Evolutionary conservation across 2,329 filamentous ascomycete genomes (phyloP).

Genomic region (Xylariaceae sp.): DNA sequence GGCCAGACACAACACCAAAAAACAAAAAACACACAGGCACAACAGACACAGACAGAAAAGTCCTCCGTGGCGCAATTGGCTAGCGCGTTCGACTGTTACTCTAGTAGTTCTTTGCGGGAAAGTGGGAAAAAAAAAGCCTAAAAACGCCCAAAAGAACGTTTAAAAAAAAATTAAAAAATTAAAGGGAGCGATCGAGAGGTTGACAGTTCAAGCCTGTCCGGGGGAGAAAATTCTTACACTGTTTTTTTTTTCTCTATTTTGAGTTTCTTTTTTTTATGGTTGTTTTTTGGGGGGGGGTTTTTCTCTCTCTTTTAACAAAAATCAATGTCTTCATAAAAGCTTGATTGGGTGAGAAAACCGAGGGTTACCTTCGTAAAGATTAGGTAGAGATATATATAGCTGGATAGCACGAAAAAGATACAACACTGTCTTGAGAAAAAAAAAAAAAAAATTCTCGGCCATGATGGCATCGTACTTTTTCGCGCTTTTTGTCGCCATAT

Average conservation of each 20-base stretch:
- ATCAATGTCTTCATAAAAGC: neutral
- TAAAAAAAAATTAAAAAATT: neutral
- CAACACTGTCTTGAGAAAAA: no score
- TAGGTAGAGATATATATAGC: no score
- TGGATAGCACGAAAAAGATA: no score
- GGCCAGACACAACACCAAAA: no score
- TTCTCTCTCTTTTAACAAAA: neutral
- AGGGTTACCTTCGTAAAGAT: no score
- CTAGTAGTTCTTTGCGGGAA: neutral
- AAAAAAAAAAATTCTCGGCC: no score
- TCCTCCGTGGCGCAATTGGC: slow-evolving; percentile 2
- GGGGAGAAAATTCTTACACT: neutral
- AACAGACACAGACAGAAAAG: neutral
- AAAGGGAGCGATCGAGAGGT: neutral
- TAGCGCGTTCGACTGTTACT: slow-evolving; percentile 1
- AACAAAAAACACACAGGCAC: no score
- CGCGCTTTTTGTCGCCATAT: slow-evolving; percentile 55
- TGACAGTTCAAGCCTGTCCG: slow-evolving; percentile 2
- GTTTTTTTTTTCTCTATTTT: neutral
- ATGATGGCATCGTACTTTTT: no score
- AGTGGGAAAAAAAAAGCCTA: no score
- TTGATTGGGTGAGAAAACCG: neutral
- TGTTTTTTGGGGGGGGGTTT: neutral
- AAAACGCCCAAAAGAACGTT: no score
- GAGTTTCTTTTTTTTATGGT: neutral